Evolutionary conservation across 805 yeast genomes (phyloP).

Genomic region (Yarrowia sp.): DNA sequence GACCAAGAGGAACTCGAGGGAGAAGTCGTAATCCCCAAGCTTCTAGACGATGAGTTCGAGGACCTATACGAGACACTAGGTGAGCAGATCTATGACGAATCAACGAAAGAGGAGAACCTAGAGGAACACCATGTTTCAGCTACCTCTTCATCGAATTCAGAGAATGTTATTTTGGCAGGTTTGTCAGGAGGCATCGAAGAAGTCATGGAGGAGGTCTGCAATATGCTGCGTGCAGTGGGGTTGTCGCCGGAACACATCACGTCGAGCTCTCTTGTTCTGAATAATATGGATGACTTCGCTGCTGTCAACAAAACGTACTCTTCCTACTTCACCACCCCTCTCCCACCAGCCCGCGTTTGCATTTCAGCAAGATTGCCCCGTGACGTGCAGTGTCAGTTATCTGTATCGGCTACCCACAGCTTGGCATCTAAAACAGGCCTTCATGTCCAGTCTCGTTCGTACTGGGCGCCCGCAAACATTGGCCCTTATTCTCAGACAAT

Average conservation of each 20-base stretch:
- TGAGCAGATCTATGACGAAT: too few species aligned
- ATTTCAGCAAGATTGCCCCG: conserved; percentile 64
- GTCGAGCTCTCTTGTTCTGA: conserved; percentile 65
- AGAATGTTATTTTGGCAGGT: neutral
- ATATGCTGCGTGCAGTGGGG: neutral
- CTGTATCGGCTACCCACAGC: conserved; percentile 57
- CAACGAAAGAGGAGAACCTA: neutral
- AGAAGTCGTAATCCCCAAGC: conserved; percentile 40
- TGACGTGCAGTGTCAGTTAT: conserved; percentile 58
- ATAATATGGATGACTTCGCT: conserved; percentile 69
- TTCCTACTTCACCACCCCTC: conserved; percentile 59
- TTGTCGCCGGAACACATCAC: conserved; percentile 55
- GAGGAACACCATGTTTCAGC: neutral
- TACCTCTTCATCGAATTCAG: neutral
- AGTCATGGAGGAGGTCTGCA: neutral
- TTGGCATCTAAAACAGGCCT: conserved; percentile 63
- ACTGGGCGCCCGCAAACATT: conserved; percentile 98
- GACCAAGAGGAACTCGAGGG: conserved; percentile 36
- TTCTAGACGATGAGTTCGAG: conserved; percentile 11
- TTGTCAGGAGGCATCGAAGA: conserved; percentile 10
- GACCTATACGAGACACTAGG: neutral
- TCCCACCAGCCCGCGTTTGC: conserved; percentile 91
- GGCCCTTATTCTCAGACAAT: conserved; percentile 96
- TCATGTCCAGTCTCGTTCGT: conserved; percentile 91
- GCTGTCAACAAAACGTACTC: conserved; percentile 68